Evolutionary conservation across 2,329 filamentous ascomycete genomes (phyloP).

Genomic region (Dothistroma septosporum): DNA sequence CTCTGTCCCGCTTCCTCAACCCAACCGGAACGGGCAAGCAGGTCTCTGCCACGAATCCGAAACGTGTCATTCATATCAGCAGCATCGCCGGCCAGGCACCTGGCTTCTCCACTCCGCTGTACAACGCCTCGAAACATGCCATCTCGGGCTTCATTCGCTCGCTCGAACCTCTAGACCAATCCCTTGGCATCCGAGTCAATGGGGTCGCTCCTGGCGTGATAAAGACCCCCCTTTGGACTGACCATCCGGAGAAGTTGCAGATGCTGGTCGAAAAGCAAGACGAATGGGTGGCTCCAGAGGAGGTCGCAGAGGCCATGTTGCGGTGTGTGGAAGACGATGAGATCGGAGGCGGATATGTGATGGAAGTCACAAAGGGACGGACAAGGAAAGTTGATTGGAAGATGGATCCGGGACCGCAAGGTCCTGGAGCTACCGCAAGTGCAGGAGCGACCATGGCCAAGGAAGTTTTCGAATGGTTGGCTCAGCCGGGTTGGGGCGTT

Average conservation of each 20-base stretch:
- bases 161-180: conserved; percentile 47
- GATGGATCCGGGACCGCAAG: conserved; percentile 53
- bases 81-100: conserved; percentile 44
- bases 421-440: conserved; percentile 39
- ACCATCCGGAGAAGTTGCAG: conserved; percentile 57
- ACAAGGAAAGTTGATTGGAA: conserved; percentile 49
- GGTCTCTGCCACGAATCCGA: conserved; percentile 40
- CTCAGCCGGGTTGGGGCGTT: conserved; percentile 48
- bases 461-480: conserved; percentile 51
- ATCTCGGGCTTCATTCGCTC: conserved; percentile 49
- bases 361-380: conserved; percentile 53
- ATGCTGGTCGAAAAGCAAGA: conserved; percentile 48
- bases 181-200: conserved; percentile 54
- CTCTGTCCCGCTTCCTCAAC: conserved; percentile 44
- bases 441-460: conserved; percentile 40
- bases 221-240: conserved; percentile 59
- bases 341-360: conserved; percentile 49
- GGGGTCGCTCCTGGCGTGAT: conserved; percentile 59
- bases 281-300: conserved; percentile 57
- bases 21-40: conserved; percentile 29
- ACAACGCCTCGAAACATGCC: conserved; percentile 45
- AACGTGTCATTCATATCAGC: conserved; percentile 44
- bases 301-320: conserved; percentile 58
- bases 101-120: conserved; percentile 40
- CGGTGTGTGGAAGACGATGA: conserved; percentile 50